Evolutionary conservation across 768 basidiomycete species (phyloP), one percentile per base, ranked within the genome.

Genomic region (Psilocybe sp.): DNA sequence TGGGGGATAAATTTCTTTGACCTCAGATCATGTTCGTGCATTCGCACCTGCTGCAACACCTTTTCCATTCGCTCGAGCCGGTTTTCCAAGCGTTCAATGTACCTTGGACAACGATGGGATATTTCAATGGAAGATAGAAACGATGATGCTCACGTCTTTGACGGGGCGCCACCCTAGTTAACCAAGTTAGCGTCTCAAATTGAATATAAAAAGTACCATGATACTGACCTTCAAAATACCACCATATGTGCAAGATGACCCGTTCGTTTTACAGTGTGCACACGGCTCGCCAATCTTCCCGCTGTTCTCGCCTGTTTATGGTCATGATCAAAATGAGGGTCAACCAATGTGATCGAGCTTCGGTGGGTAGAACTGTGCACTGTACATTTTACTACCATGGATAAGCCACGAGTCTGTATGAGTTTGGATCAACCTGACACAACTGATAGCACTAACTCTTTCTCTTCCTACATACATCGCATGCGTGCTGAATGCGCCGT

Each of bases 391-490:
- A 79, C 67, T 76, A 77, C 75, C 23, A 28, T 23, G 23, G 44
- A 12, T 49, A 12, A 41, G 23, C 11, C 47, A 89, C 86, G 84
- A 52, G 19, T 56, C 37, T 18, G 57, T 19, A 34, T 16, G 35
- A 28, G 53, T 19, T 31, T 56, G 23, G 52, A 33, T 40, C 47
- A 56, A 54, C 19, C 42, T 43, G 40, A 20, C 40, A 31, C 38
- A 40, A 49, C 10, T 15, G 28, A 43, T 16, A 11, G 13, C 15
- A 37, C 80, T 54, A 50, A 85, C 89, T 84, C 70, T 94, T 94
- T 75, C 92, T 92, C 50, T 88, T 74, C 34, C 91, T 74, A 62
- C 91, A 93, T 0, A 83, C 78, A 60, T 92, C 90, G 61, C 91
- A 93, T 5, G 89, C 89, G 19, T 89, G 69, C 65, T 89, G 86